Base-by-base conservation (phyloP, 768 basidiomycete genomes). In the Favolaschia claudopus region DNA sequence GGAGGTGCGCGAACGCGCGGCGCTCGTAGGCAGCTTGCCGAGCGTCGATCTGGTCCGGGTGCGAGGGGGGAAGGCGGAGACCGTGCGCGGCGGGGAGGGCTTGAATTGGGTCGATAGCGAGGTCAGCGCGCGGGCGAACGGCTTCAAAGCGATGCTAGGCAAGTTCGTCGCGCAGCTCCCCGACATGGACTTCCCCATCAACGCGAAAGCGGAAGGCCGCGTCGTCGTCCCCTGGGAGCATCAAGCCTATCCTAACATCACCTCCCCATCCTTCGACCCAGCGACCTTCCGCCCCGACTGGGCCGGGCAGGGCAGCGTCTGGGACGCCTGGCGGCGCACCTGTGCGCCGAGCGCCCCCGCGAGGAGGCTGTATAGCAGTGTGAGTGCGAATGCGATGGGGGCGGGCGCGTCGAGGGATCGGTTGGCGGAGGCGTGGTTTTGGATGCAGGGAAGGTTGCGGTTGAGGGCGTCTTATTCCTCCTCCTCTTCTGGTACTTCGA, bases 251-350 rank as follows among this genome's bases (percentile, higher is more conserved):
- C 84, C 91, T 7, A 96, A 95, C 69, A 72, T 88, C 43, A 92
- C 94, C 1, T 29, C 47, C 25, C 5, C 33, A 19, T 4, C 39
- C 14, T 47, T 60, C 34, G 3, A 24, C 27, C 34, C 40, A 2
- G 7, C 25, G 13, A 31, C 39, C 33, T 43, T 43, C 34, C 34
- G 28, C 27, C 84, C 93, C 9, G 95, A 96, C 73, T 99, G 97
- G 97, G 77, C 77, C 28, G 86, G 88, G 12, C 79, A 87, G 40
- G 94, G 96, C 4, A 89, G 78, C 45, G 91, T 97, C 43, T 99
- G 97, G 97, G 95, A 98, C 57, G 88, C 93, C 0, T 97, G 89
- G 81, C 86, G 96, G 14, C 86, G 94, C n/a, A 94, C 95, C 0
- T 99, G 97, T 71, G 77, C 85, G 19, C 93, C 95, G 1, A 71